Conservation (phyloP, 306 rosid species). For the Gillenia trifoliata region DNA sequence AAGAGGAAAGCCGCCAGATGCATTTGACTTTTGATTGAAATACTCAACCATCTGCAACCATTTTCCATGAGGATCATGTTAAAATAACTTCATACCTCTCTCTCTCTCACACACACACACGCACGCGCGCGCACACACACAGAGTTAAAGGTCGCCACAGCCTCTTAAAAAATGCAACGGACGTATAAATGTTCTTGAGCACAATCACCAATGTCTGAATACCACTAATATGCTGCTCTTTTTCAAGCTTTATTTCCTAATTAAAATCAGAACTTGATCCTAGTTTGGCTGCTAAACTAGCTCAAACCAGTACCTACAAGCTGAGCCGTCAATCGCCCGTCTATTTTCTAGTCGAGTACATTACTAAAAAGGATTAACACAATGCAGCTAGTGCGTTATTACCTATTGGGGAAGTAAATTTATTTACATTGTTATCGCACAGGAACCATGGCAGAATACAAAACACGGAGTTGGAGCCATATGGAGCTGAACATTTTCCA, state of each 20-base stretch:
- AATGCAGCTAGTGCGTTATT: not conserved
- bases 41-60: constrained; percentile 82
- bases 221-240: not conserved
- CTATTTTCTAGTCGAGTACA: not conserved
- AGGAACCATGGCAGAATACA: not conserved
- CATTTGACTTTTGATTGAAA: constrained; percentile 59
- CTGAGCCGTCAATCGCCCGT: not conserved
- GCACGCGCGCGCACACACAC: not conserved
- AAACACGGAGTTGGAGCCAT: not conserved
- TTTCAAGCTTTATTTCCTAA: not conserved
- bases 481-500: not conserved
- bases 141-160: not conserved
- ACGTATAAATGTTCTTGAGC: not conserved
- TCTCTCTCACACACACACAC: not conserved
- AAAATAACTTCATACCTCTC: constrained; percentile 15
- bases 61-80: constrained; percentile 21
- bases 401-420: not conserved
- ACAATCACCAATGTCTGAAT: not conserved
- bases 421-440: not conserved
- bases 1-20: constrained; percentile 58
- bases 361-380: not conserved
- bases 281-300: not conserved
- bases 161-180: not conserved
- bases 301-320: not conserved
- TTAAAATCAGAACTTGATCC: not conserved